These are phyloP conservation scores for Nothophytophthora sp. DNA, from an alignment of 352 stramenopile species.

Conservation along the genomic window DNA sequence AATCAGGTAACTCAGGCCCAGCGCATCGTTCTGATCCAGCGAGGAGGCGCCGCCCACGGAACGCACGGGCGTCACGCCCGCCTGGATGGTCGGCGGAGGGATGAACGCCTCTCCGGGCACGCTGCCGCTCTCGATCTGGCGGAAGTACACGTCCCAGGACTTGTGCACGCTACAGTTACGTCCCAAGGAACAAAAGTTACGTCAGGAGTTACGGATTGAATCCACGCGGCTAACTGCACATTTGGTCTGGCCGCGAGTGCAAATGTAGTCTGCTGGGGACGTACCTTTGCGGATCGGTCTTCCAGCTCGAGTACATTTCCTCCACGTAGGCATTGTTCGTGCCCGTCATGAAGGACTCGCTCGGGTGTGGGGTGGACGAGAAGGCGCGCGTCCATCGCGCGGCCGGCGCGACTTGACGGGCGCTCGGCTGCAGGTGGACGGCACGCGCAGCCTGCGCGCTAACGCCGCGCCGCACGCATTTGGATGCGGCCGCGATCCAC, in stretches of 20 bases:
- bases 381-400: conserved; percentile 46
- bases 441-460: conserved; percentile 30
- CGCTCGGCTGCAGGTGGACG: conserved; percentile 1
- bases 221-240: not conserved
- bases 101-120: conserved; percentile 85
- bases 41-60: conserved; percentile 40
- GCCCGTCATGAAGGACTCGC: conserved; percentile 93
- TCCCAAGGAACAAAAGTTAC: not conserved
- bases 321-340: conserved; percentile 97
- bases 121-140: conserved; percentile 76
- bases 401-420: conserved; percentile 12
- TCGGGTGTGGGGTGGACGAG: conserved; percentile 71
- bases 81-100: conserved; percentile 74
- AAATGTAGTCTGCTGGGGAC: no score
- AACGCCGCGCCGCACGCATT: conserved; percentile 51
- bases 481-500: conserved; percentile 56
- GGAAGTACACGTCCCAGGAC: conserved; percentile 89
- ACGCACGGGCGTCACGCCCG: conserved; percentile 65
- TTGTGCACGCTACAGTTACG: conserved; percentile 68
- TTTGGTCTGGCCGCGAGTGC: no score
- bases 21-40: conserved; percentile 68
- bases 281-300: conserved; percentile 83
- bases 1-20: conserved; percentile 97
- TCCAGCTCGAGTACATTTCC: conserved; percentile 97
- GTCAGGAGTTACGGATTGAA: no score